Conservation (phyloP, 306 rosid genomes). For the Dryas octopetala region DNA sequence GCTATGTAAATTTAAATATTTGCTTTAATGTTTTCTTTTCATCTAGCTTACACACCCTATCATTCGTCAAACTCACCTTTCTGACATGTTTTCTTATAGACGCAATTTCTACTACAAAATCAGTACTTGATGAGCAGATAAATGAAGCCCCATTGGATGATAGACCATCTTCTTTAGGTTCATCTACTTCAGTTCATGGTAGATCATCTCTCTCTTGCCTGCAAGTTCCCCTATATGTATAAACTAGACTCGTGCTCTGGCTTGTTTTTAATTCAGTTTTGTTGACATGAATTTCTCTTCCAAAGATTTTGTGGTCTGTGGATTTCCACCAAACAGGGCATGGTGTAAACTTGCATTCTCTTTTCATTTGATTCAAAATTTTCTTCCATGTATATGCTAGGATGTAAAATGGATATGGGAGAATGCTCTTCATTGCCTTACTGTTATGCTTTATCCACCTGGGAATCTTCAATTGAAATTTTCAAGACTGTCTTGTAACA, state of each 20-base stretch:
- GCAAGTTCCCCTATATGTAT: background rate
- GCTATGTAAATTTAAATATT: background rate
- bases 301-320: background rate
- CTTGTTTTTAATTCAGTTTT: background rate
- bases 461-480: background rate
- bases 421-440: background rate
- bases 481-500: background rate
- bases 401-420: background rate
- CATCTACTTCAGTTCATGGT: conserved; percentile 23
- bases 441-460: background rate
- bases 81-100: background rate
- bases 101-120: conserved; percentile 16
- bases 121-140: conserved; percentile 15
- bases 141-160: conserved; percentile 11
- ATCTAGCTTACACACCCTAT: background rate
- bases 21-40: background rate
- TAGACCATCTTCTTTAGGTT: conserved; percentile 11
- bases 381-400: background rate
- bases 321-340: background rate
- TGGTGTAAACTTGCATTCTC: background rate
- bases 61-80: background rate
- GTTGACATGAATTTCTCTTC: background rate
- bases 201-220: conserved; percentile 10
- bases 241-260: background rate
- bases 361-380: background rate